Percentiles rank a stretch among this genome's conserved stretches.
Evolutionary conservation across 2,329 filamentous ascomycete species (phyloP).

Genomic region (Mariannaea elegans): DNA sequence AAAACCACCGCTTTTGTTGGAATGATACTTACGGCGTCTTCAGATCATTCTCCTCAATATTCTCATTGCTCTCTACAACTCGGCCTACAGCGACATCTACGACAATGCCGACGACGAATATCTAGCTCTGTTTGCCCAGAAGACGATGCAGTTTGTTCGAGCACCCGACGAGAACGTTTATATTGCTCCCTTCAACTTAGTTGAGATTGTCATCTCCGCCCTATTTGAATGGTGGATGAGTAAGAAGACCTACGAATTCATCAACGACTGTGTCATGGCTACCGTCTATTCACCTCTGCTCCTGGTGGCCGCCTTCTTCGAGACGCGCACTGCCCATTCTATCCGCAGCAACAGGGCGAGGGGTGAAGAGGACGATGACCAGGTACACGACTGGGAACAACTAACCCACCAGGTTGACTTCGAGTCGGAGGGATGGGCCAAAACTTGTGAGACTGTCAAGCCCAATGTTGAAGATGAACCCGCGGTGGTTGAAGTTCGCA

Average conservation of each 20-base stretch:
- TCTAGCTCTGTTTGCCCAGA: slow-evolving; percentile 89
- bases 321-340: slow-evolving; percentile 69
- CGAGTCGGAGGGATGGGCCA: slow-evolving; percentile 84
- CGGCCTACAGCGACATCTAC: slow-evolving; percentile 93
- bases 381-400: slow-evolving; percentile 93
- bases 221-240: slow-evolving; percentile 96
- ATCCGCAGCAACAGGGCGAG: slow-evolving; percentile 79
- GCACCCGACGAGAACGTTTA: slow-evolving; percentile 98
- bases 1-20: background rate
- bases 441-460: slow-evolving; percentile 77
- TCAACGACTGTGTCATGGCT: slow-evolving; percentile 92
- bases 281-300: slow-evolving; percentile 86
- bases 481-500: slow-evolving; percentile 73
- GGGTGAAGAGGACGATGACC: slow-evolving; percentile 90
- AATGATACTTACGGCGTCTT: background rate
- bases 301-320: slow-evolving; percentile 77
- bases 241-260: slow-evolving; percentile 73
- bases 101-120: slow-evolving; percentile 95
- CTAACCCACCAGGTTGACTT: slow-evolving; percentile 76
- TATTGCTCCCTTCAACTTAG: slow-evolving; percentile 92
- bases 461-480: slow-evolving; percentile 85
- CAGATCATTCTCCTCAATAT: slow-evolving; percentile 86
- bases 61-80: slow-evolving; percentile 96
- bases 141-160: slow-evolving; percentile 96
- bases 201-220: slow-evolving; percentile 83